These are phyloP conservation scores for Aspergillus hiratsukae DNA, from an alignment of 2,329 filamentous ascomycete genomes.

Conservation along the genomic window DNA sequence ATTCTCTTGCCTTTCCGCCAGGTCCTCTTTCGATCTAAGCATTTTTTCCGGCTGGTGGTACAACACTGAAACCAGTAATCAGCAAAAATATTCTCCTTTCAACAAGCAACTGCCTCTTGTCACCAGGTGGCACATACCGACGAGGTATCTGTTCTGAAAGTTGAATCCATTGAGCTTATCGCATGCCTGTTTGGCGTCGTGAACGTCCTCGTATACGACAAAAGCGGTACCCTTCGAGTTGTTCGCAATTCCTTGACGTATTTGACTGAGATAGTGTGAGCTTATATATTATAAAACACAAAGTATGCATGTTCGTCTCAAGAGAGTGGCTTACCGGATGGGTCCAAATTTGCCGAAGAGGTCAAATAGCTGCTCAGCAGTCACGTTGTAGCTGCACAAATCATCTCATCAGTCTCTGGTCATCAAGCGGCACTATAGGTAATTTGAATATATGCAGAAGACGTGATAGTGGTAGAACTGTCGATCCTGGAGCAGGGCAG, in stretches of 20 bases:
- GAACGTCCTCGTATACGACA: conserved; percentile 98
- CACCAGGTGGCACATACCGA: conserved; percentile 61
- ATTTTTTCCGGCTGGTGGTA: conserved; percentile 77
- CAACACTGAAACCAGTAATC: conserved; percentile 46
- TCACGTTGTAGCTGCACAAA: conserved; percentile 84
- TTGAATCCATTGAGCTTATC: conserved; percentile 99
- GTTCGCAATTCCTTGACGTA: conserved; percentile 94
- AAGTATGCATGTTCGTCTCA: not conserved
- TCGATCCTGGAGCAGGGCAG: conserved; percentile 3
- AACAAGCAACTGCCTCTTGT: not conserved
- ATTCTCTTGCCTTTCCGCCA: conserved; percentile 90
- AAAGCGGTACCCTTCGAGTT: conserved; percentile 98
- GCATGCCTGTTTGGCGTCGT: conserved; percentile 97
- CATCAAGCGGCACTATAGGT: not conserved
- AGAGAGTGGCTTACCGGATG: conserved; percentile 65
- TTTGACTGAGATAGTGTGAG: conserved; percentile 63
- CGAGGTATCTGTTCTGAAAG: conserved; percentile 98
- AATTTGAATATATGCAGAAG: not conserved
- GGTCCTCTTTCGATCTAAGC: conserved; percentile 84
- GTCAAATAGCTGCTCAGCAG: conserved; percentile 94
- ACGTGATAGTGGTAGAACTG: conserved; percentile 1
- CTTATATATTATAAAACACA: conserved; percentile 1
- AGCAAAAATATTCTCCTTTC: not conserved
- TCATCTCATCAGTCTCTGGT: not conserved
- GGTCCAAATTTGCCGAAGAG: conserved; percentile 97